Base-by-base conservation (phyloP, 1,139 yeast species). In the Suhomyces wounanorum region DNA sequence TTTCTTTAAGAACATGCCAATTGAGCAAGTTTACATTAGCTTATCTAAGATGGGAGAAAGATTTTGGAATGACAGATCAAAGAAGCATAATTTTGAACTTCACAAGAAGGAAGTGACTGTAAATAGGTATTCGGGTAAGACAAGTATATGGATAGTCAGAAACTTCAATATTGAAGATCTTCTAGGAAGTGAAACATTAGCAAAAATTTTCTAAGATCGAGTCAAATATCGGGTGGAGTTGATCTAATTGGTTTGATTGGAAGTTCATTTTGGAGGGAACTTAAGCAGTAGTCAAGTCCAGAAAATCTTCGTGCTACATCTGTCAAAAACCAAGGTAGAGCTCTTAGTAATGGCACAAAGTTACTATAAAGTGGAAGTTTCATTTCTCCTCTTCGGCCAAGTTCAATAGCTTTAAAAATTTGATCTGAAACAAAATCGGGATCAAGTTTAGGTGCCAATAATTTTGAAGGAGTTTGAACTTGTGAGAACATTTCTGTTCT, bases 391-490 rank as follows among this genome's bases (percentile, higher is more conserved):
- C 86, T 66, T 53, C 78, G 70, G 3, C 96, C 95, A 47, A 75
- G 65, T 45, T 76, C 78, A 36, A 90, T 69, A 0, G 89, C 82
- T 8, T 66, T 63, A n/a, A 84, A 71, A 3, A 91, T 79, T 43
- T 70, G 72, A 6, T 62, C 59, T 0, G 97, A 96, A 10, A 90
- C 87, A 52, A 74, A 73, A 11, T 60, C 60, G 0, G 96, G 90
- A 30, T 85, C 86, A 44, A 91, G 70, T 56, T 87, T 89, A 0
- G 97, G 98, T 0, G 98, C 98, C 16, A 91, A 65, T 3, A 86
- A 54, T 1, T 76, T 68, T 4, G 89, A 84, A 0, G 97, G 97
- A 0, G 96, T 86, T 28, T 66, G 58, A 6, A 92, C 87, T 2
- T 85, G 83, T 31, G 70, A 72, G 64, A 92, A 92, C 89, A 92